These are phyloP conservation scores for Setaria italica DNA, from an alignment of 202 grass and related monocot genomes.

Conservation along the genomic window DNA sequence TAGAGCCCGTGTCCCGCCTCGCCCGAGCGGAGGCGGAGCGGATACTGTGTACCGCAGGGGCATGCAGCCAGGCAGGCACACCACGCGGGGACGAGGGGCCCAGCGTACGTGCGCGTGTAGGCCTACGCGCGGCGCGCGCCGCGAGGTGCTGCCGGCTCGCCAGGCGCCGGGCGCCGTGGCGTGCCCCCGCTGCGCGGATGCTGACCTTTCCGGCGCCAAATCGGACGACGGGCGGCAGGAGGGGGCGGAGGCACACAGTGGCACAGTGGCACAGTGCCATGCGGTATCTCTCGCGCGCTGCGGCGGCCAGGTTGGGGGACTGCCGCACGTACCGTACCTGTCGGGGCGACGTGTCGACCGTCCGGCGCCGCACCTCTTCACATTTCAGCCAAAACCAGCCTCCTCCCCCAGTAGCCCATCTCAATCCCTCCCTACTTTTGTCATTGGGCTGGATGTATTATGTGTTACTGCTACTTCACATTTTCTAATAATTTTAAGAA, in stretches of 20 bases:
- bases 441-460: too few species aligned
- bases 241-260: neutral
- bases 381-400: neutral
- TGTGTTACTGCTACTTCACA: too few species aligned
- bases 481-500: too few species aligned
- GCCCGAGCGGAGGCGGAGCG: too few species aligned
- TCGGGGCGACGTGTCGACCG: neutral
- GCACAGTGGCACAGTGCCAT: neutral
- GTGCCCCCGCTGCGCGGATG: neutral
- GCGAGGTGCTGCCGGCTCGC: neutral
- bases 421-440: too few species aligned
- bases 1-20: neutral
- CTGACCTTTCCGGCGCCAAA: conserved; percentile 8
- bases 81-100: neutral
- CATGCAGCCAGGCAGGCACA: neutral
- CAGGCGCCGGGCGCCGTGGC: conserved; percentile 14
- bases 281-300: neutral
- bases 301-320: neutral
- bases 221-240: neutral
- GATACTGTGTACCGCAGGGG: neutral
- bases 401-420: too few species aligned
- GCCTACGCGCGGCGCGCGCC: neutral
- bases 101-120: conserved; percentile 10
- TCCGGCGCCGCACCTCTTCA: neutral
- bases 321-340: neutral